Base-by-base conservation (phyloP, 345 rosid species). In the Ceriops zippeliana region DNA sequence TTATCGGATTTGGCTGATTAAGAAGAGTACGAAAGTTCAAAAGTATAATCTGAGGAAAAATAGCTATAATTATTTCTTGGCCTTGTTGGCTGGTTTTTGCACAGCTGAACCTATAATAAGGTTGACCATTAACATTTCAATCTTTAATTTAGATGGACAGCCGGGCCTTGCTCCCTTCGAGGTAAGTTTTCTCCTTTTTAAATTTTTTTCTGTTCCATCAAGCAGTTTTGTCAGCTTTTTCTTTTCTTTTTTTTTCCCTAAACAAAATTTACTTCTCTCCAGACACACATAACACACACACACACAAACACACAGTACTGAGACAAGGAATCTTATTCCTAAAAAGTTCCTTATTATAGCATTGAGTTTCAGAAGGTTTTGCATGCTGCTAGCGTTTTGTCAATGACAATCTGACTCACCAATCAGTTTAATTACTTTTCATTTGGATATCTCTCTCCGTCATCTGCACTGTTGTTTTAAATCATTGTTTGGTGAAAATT, bases 111-210 rank as follows among this genome's bases (percentile, higher is more conserved):
- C 80, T 59, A 15, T 72, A 15, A 72, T 67, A 2, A 72, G 80
- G 67, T 31, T 72, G 73, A 69, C 68, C 3, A 67, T 51, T 70
- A 22, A 38, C 58, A n/a, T 76, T 53, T 76, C 80, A 38, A 68
- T 72, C 32, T 76, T 76, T 53, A 63, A 72, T 63, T 60, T 76
- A 31, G 80, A 63, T 72, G 76, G 73, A 8, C 76, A 58, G 64
- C 15, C 20, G 22, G 61, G 58, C 21, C 66, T 72, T 30, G 63
- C 80, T 63, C 80, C 76, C 35, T 72, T 76, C 13, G 80, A 76
- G 76, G 80, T 68, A 67, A 54, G 49, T 42, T 42, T 42, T 42
- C 49, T 38, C 16, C 15, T 38, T 42, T 42, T 42, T 13, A 42
- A 42, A 42, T 13, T 11, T 42, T 13, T 42, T 42, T 15, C 17